Evolutionary conservation across 495 filamentous ascomycete genomes (phyloP).

Genomic region (Recurvomyces mirabilis): DNA sequence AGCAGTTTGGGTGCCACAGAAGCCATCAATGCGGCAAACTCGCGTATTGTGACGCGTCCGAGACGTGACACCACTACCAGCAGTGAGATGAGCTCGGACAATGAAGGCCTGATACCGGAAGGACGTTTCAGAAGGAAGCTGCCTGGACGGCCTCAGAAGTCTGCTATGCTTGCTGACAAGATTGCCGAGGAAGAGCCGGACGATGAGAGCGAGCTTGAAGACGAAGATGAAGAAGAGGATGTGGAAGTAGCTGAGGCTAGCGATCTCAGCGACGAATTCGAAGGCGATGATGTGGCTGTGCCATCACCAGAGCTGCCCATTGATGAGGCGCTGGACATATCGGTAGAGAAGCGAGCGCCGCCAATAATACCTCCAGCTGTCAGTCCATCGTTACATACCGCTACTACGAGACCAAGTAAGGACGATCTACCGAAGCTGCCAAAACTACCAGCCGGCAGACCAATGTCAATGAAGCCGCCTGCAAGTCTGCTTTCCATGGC

Average conservation of each 20-base stretch:
- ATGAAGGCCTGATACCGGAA: conserved; percentile 54
- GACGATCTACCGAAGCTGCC: conserved; percentile 50
- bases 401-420: conserved; percentile 49
- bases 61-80: conserved; percentile 81
- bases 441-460: conserved; percentile 82
- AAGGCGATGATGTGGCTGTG: conserved; percentile 50
- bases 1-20: conserved; percentile 70
- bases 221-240: conserved; percentile 40
- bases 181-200: conserved; percentile 33
- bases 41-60: conserved; percentile 21
- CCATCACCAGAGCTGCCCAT: conserved; percentile 45
- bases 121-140: conserved; percentile 4
- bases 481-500: conserved; percentile 59
- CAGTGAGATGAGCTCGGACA: conserved; percentile 85
- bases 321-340: conserved; percentile 17
- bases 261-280: conserved; percentile 57
- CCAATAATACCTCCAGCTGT: conserved; percentile 24
- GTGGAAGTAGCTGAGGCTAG: conserved; percentile 41
- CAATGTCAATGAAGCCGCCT: conserved; percentile 73
- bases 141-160: conserved; percentile 15
- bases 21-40: conserved; percentile 52
- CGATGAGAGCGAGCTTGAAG: conserved; percentile 19
- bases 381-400: conserved; percentile 26
- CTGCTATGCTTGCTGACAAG: conserved; percentile 35
- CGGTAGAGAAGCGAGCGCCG: conserved; percentile 28